phyloP scores from a whole-genome alignment of 2,329 filamentous ascomycete genomes.

The Clarireedia sp. region DNA sequence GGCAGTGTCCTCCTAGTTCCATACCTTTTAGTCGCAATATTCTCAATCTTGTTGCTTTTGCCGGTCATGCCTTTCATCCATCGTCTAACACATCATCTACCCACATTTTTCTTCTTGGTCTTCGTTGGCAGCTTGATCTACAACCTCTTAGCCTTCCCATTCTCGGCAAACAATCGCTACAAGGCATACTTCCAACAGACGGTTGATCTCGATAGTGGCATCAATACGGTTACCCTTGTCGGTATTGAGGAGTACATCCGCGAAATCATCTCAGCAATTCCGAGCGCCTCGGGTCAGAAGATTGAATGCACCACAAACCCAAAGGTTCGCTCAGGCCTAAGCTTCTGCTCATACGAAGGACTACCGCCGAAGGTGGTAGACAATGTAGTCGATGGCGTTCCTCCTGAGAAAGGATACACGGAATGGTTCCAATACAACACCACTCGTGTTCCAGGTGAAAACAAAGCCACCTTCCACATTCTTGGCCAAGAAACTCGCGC shows the following conservation, averaged over 20 bases:
- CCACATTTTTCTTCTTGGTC: conserved; percentile 65
- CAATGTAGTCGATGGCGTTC: conserved; percentile 33
- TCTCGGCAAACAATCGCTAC: conserved; percentile 68
- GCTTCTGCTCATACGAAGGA: conserved; percentile 65
- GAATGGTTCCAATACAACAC: conserved; percentile 62
- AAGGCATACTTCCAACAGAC: conserved; percentile 84
- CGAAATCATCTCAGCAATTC: conserved; percentile 59
- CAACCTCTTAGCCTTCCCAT: conserved; percentile 82
- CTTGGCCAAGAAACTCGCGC: conserved; percentile 67
- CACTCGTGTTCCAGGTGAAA: conserved; percentile 35
- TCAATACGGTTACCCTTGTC: conserved; percentile 59
- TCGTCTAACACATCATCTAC: conserved; percentile 75
- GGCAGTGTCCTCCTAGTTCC: conserved; percentile 65
- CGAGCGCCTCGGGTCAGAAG: conserved; percentile 57
- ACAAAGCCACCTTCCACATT: conserved; percentile 56
- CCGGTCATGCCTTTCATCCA: conserved; percentile 81
- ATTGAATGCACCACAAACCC: conserved; percentile 42
- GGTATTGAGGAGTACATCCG: conserved; percentile 62
- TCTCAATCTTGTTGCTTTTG: conserved; percentile 64
- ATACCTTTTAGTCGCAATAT: conserved; percentile 59
- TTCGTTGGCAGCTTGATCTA: conserved; percentile 73
- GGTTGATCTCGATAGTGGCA: conserved; percentile 66
- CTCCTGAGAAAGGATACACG: conserved; percentile 37
- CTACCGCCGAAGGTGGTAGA: conserved; percentile 56
- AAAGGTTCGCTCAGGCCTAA: conserved; percentile 42